Evolutionary conservation across 2,329 filamentous ascomycete species (phyloP).

Genomic region (Hortaea sp.): DNA sequence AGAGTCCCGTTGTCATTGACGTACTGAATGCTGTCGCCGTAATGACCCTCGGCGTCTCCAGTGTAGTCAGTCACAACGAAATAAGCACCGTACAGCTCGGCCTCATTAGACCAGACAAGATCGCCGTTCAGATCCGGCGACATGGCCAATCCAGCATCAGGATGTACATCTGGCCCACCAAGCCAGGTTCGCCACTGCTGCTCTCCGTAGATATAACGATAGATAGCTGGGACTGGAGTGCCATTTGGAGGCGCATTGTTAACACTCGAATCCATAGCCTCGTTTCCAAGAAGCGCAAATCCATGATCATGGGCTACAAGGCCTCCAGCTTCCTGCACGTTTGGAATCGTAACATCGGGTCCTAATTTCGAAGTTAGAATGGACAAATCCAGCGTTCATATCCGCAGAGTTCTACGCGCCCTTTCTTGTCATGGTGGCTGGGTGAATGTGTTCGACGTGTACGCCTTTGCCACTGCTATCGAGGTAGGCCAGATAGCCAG

Average conservation of each 20-base stretch:
- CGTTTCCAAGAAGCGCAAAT: constrained; percentile 53
- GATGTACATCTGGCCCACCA: constrained; percentile 46
- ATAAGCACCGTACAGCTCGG: constrained; percentile 51
- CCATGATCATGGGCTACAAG: constrained; percentile 53
- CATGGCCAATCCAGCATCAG: constrained; percentile 36
- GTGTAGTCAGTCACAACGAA: constrained; percentile 52
- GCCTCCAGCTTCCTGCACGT: constrained; percentile 50
- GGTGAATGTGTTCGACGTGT: constrained; percentile 48
- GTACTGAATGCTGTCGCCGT: constrained; percentile 47
- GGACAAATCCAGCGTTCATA: no score
- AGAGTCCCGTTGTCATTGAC: constrained; percentile 40
- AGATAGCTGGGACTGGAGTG: constrained; percentile 48
- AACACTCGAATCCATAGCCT: constrained; percentile 42
- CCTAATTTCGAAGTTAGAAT: no score
- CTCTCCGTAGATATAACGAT: constrained; percentile 46
- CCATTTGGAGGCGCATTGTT: constrained; percentile 38
- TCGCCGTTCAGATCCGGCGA: constrained; percentile 54
- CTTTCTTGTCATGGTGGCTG: constrained; percentile 43
- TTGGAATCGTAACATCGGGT: constrained; percentile 40
- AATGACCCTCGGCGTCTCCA: constrained; percentile 46
- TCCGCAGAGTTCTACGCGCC: constrained; percentile 21
- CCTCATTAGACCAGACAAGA: constrained; percentile 48
- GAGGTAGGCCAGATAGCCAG: constrained; percentile 51
- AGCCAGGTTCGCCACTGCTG: constrained; percentile 51
- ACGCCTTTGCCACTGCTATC: constrained; percentile 46